Base-by-base conservation (phyloP, 176 grass and related monocot genomes). In the Carex kokanica region DNA sequence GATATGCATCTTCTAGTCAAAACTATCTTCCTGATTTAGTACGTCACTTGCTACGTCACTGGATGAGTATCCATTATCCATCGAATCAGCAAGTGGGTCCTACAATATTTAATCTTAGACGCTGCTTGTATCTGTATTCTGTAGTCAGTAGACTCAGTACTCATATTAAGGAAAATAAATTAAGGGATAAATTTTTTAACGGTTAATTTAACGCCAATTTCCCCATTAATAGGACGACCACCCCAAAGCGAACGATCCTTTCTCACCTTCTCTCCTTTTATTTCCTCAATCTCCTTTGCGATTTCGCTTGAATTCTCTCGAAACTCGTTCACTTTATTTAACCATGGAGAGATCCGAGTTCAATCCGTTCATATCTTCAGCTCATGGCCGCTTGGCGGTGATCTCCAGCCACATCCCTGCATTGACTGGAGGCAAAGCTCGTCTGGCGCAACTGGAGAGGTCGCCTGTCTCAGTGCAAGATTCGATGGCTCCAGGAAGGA, bases 391-490 rank as follows among this genome's bases (percentile, higher is more conserved):
- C 41, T 80, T 98, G 60, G 81, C 86, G 4, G 88, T 90, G 64
- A 84, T 98, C 78, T 89, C 88, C 0, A 61, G 85, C 29, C 95
- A 94, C 86, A 78, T 94, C 32, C 38, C 70, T 60, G 77, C 73
- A 4, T 64, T 1, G 0, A 15, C 12, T 32, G 59, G 49, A 59
- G 61, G n/a, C 38, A n/a, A 81, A n/a, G 36, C 18, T 52, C 20
- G 55, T 23, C 21, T 21, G 58, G 49, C 15, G 15, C 40, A 79
- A 54, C 69, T 97, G 43, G 90, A 92, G 92, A 88, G 88, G 74
- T 85, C 83, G 41, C 85, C 88, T 27, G 87, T 62, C 57, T 93
- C 80, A 17, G 65, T 82, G 60, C 36, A 60, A 79, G 68, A 51
- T 71, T 17, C 18, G 13, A 20, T 32, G 60, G 4, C 63, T 64